These are phyloP conservation scores for Cordyceps cateniannulata DNA, from an alignment of 2,329 filamentous ascomycete genomes.

Conservation along the genomic window DNA sequence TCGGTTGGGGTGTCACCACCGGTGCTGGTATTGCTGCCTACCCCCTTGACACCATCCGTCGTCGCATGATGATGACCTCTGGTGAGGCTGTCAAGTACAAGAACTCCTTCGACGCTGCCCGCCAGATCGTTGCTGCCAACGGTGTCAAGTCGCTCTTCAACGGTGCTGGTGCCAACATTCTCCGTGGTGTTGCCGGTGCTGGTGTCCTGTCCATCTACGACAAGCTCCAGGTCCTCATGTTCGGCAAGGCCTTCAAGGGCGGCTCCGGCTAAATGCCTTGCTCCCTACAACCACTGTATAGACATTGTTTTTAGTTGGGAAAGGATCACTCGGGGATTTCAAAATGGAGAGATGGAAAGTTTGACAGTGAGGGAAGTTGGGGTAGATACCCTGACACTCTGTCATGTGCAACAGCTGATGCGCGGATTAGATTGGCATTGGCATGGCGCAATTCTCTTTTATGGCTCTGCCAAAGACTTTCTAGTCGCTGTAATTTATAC, in stretches of 20 bases:
- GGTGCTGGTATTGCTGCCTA: constrained; percentile 99
- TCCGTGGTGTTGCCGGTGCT: constrained; percentile 99
- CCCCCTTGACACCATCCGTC: constrained; percentile 99
- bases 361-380: constrained; percentile 38
- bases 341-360: constrained; percentile 41
- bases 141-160: constrained; percentile 99
- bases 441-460: constrained; percentile 39
- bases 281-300: constrained; percentile 33
- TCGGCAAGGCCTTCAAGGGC: constrained; percentile 98
- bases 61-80: constrained; percentile 99
- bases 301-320: constrained; percentile 29
- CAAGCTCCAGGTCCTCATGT: constrained; percentile 97
- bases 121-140: constrained; percentile 96
- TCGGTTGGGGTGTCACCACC: constrained; percentile 99
- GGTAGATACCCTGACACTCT: constrained; percentile 30
- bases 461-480: constrained; percentile 38
- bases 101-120: constrained; percentile 87
- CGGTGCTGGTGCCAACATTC: constrained; percentile 99
- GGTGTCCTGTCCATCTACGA: constrained; percentile 99
- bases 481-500: constrained; percentile 59
- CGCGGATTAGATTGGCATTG: constrained; percentile 44
- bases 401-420: constrained; percentile 35
- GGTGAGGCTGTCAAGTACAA: constrained; percentile 99
- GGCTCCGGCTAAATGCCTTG: constrained; percentile 42
- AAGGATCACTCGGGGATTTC: constrained; percentile 20